Conservation (phyloP, 2,329 filamentous ascomycete species). For the Pseudovirgaria hyperparasitica region DNA sequence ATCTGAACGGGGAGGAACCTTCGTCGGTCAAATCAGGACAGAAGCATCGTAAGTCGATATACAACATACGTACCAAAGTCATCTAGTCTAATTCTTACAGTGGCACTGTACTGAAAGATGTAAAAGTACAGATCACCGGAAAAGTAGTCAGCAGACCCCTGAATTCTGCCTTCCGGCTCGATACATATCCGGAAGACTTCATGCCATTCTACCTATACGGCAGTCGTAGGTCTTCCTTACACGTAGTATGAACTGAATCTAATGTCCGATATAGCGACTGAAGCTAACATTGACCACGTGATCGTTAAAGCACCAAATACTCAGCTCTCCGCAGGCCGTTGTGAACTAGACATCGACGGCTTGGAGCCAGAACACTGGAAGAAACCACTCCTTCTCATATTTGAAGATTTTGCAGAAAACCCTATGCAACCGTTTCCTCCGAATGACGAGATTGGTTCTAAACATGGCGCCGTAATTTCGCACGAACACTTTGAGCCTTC, state of each 20-base stretch:
- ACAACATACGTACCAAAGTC: background rate
- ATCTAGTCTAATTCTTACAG: background rate
- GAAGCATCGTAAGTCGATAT: constrained; percentile 1
- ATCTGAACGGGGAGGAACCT: background rate
- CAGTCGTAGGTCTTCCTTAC: constrained; percentile 8
- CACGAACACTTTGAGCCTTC: no score
- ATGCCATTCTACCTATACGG: constrained; percentile 37
- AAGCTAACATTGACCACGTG: constrained; percentile 33
- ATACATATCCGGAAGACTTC: constrained; percentile 21
- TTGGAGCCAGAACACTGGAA: constrained; percentile 1
- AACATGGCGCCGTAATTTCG: constrained; percentile 1
- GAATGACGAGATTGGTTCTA: constrained; percentile 7
- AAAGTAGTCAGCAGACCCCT: constrained; percentile 20
- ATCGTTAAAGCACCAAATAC: constrained; percentile 32
- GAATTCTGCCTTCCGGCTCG: constrained; percentile 21
- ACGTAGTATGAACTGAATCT: no score
- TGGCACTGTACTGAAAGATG: no score
- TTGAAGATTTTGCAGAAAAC: constrained; percentile 21
- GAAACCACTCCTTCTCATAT: constrained; percentile 15
- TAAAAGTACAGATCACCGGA: constrained; percentile 3
- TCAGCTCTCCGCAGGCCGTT: constrained; percentile 16
- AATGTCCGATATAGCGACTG: no score
- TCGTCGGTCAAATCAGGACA: constrained; percentile 1
- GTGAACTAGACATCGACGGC: background rate
- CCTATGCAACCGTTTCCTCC: constrained; percentile 27